Base-by-base conservation (phyloP, 192 early-diverging fungal genomes). In the Gamsiella multidivaricata region DNA sequence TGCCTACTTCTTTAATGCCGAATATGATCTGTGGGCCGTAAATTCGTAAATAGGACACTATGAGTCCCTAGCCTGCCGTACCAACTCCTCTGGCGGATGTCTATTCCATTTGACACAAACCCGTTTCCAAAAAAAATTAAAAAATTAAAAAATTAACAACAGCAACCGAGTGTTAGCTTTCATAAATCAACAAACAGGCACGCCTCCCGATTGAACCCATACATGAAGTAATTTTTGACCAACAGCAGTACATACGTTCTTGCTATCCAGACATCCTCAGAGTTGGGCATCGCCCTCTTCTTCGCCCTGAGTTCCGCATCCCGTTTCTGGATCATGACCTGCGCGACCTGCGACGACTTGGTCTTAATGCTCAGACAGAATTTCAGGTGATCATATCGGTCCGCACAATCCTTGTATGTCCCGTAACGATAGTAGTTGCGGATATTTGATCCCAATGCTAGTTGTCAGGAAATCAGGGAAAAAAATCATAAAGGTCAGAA, bases 361-460 rank as follows among this genome's bases (percentile, higher is more conserved):
- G 83, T 80, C 53, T 85, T 85, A 25, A 80, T 68, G n/a, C 55
- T 69, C 28, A 85, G 39, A 59, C 83, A 85, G 42, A 85, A 82
- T 20, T 82, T 85, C 34, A 85, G 70, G 33, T 85, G 78, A 20
- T 85, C 83, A 54, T 80, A 82, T 18, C 61, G 55, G 10, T 23
- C 65, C 11, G 54, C 67, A 49, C 83, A 85, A 51, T 82, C 79
- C 57, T 60, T 80, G 46, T 81, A 82, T 32, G 61, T 65, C n/a
- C 83, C 83, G 32, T 73, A 82, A 9, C 83, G 78, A 32, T 85
- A 85, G 52, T 85, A 85, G 47, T 85, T 76, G n/a, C 80, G 43
- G 23, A 82, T 70, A 41, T 85, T 81, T 47, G 81, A 61, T 46
- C 83, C 83, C 18, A 85, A 46, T 23, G 83, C 83, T 84, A 41